phyloP scores from a whole-genome alignment of 805 yeast genomes.

The Metschnikowia reukaufii region DNA sequence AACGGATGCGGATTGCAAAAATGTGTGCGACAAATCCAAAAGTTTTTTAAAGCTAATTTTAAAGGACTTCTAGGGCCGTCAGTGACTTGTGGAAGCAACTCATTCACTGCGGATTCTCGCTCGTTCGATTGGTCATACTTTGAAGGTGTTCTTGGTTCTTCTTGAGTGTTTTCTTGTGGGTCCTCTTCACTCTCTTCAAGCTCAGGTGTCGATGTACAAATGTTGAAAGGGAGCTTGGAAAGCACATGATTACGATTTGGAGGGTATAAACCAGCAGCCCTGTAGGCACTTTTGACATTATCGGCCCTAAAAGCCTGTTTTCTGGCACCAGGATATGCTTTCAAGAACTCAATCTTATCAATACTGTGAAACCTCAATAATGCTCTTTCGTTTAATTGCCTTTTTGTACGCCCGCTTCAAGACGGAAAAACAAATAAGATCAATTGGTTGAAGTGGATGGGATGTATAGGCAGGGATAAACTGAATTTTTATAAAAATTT shows the following conservation, averaged over 20 bases:
- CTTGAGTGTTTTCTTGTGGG: background rate
- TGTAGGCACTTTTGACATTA: background rate
- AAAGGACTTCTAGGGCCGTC: background rate
- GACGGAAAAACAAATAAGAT: background rate
- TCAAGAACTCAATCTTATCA: background rate
- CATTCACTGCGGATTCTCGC: background rate
- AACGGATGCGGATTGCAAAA: background rate
- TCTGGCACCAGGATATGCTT: background rate
- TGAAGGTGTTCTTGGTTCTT: background rate
- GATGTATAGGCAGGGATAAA: background rate
- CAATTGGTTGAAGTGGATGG: background rate
- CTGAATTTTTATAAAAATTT: background rate
- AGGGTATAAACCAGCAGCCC: background rate
- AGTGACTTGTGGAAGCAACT: background rate
- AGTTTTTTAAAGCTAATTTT: background rate
- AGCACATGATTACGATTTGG: background rate
- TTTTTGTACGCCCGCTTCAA: conserved; percentile 1
- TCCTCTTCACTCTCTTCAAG: background rate
- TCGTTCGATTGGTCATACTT: background rate
- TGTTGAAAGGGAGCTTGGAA: background rate
- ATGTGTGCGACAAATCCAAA: background rate
- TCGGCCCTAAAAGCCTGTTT: background rate
- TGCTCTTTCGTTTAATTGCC: background rate
- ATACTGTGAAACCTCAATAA: background rate
- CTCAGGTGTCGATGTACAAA: background rate